Evolutionary conservation across 1,139 yeast species (phyloP).

Genomic region (Ogataea hybrid): DNA sequence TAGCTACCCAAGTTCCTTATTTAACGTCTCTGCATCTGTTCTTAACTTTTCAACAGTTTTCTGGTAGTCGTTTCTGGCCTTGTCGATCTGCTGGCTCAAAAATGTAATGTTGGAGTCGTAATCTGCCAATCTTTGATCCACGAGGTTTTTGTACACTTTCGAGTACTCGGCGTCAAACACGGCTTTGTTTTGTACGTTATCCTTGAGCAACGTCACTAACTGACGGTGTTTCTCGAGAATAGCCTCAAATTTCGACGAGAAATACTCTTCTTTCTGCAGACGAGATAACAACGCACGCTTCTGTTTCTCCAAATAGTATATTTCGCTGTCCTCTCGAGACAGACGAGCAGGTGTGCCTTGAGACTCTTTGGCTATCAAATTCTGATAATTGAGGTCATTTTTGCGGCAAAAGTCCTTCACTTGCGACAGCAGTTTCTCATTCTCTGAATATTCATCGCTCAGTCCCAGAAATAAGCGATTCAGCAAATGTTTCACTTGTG

Average conservation of each 20-base stretch:
- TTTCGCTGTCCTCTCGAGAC: slow-evolving; percentile 14
- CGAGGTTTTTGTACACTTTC: slow-evolving; percentile 14
- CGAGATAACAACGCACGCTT: slow-evolving; percentile 18
- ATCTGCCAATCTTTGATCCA: slow-evolving; percentile 10
- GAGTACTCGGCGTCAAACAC: slow-evolving; percentile 19
- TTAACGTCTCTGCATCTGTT: slow-evolving; percentile 1
- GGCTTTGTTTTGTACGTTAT: slow-evolving; percentile 15
- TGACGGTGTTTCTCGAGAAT: slow-evolving; percentile 22
- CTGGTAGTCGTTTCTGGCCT: slow-evolving; percentile 11
- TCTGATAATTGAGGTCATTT: slow-evolving; percentile 16
- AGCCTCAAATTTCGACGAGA: slow-evolving; percentile 25
- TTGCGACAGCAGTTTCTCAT: slow-evolving; percentile 17
- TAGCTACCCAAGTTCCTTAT: slow-evolving; percentile 1
- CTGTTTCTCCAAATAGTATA: slow-evolving; percentile 11
- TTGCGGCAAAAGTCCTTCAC: slow-evolving; percentile 19
- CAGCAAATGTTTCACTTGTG: slow-evolving; percentile 21
- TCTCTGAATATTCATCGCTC: slow-evolving; percentile 27
- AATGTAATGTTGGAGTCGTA: slow-evolving; percentile 15
- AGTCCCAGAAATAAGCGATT: slow-evolving; percentile 28
- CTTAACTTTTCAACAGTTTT: slow-evolving; percentile 9
- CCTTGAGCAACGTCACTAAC: slow-evolving; percentile 17
- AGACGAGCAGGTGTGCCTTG: background rate
- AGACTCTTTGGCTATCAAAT: slow-evolving; percentile 5
- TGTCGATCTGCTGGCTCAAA: slow-evolving; percentile 13
- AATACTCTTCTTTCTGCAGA: slow-evolving; percentile 29